Base-by-base conservation (phyloP, 2,329 filamentous ascomycete genomes). In the Cordyceps pruinosa region DNA sequence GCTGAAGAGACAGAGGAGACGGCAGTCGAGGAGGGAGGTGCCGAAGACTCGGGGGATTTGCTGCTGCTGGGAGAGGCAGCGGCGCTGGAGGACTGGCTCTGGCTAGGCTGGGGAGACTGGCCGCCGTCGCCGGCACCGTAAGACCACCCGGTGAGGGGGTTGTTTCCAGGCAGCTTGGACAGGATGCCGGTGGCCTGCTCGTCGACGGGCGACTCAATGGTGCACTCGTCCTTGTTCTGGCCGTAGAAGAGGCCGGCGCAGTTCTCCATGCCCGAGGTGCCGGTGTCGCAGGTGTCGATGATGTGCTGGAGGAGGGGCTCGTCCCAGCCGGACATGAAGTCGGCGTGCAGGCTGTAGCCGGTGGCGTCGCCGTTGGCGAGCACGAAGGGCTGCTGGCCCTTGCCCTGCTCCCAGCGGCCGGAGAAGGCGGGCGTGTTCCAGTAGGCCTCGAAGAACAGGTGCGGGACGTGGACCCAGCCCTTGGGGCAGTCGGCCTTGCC, bases 291-390 rank as follows among this genome's bases (percentile, higher is more conserved):
- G 51, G 75, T 81, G 66, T 87, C 77, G 62, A 89, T 84, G 61
- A 88, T 86, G 60, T 80, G 75, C 70, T 87, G 84, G 50, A 89
- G 82, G 46, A 79, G 77, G 28, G 74, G 69, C 60, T 81, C 76
- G 62, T 90, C 83, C 88, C 88, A 91, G 17, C 82, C 87, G 61
- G 87, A 83, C 62, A 88, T 71, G 73, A 91, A 90, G 70, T 91
- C 87, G 48, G 78, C 86, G 70, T 90, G 87, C 59, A 80, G 79
- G 64, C 82, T 83, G 73, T 82, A 89, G 57, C 87, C 88, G 12
- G 87, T 88, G 21, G 77, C 74, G 58, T 91, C 87, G 45, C 87
- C 87, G 66, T 84, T 85, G 61, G 86, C 75, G 44, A 88, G 80
- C 55, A 89, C 83, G 64, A 89, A 89, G 12, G 84, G 85, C 72